phyloP scores from a whole-genome alignment of 768 basidiomycete genomes.

The Nidularia pulvinata region DNA sequence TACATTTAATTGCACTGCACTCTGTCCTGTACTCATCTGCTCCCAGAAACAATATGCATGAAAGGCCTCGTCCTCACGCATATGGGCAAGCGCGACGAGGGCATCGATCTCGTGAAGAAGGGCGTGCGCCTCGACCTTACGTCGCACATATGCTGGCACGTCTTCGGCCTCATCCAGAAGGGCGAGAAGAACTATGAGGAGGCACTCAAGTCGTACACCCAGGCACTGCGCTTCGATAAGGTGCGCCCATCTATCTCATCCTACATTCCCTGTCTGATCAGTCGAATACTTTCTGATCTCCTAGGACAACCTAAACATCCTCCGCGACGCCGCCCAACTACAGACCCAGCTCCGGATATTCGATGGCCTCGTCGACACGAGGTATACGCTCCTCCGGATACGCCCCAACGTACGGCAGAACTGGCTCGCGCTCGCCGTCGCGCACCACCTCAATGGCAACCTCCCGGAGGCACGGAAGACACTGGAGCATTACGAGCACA shows the following conservation, averaged over 20 bases:
- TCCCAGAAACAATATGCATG: slow-evolving; percentile 91
- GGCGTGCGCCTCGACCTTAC: slow-evolving; percentile 80
- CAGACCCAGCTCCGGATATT: slow-evolving; percentile 87
- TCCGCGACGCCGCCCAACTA: slow-evolving; percentile 88
- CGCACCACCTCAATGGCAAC: slow-evolving; percentile 84
- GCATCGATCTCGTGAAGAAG: slow-evolving; percentile 81
- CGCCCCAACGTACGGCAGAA: slow-evolving; percentile 85
- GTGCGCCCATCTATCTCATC: slow-evolving; percentile 38
- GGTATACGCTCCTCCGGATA: slow-evolving; percentile 75
- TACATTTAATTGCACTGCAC: neutral
- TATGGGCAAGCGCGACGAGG: slow-evolving; percentile 79
- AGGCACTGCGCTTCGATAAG: slow-evolving; percentile 88
- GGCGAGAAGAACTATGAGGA: slow-evolving; percentile 95
- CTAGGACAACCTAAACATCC: slow-evolving; percentile 92
- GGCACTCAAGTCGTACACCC: slow-evolving; percentile 89
- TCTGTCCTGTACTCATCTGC: slow-evolving; percentile 2
- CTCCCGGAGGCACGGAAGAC: slow-evolving; percentile 67
- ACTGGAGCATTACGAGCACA: slow-evolving; percentile 69
- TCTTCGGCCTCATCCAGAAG: slow-evolving; percentile 93
- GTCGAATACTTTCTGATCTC: neutral
- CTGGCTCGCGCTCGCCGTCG: slow-evolving; percentile 90
- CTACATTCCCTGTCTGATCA: slow-evolving; percentile 1
- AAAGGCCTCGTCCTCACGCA: slow-evolving; percentile 88
- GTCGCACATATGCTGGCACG: slow-evolving; percentile 98
- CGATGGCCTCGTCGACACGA: slow-evolving; percentile 77